Conservation (phyloP, 768 basidiomycete genomes). For the Cyclocybe cylindracea region DNA sequence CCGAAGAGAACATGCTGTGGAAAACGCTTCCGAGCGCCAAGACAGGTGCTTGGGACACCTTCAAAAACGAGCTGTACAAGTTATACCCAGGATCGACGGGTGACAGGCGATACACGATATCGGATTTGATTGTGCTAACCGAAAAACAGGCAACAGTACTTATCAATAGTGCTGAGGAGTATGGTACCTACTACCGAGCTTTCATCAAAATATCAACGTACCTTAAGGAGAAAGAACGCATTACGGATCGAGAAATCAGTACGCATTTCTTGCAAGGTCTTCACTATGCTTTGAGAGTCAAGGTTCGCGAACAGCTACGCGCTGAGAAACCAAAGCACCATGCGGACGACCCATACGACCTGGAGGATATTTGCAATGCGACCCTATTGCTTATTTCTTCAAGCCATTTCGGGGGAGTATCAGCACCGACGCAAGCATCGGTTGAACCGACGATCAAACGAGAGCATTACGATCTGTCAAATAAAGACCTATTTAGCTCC, state of each 20-base stretch:
- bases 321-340: conserved; percentile 9
- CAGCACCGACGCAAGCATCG: no score
- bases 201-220: neutral
- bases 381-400: conserved; percentile 7
- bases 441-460: no score
- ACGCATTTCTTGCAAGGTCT: conserved; percentile 1
- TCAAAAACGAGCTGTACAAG: conserved; percentile 4
- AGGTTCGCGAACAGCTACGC: conserved; percentile 6
- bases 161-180: conserved; percentile 4
- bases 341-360: conserved; percentile 4
- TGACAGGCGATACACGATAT: conserved; percentile 3
- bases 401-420: no score
- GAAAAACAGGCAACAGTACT: conserved; percentile 1
- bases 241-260: conserved; percentile 6
- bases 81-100: conserved; percentile 6
- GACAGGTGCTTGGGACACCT: conserved; percentile 2
- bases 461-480: no score
- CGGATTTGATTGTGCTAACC: conserved; percentile 1
- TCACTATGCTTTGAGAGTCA: neutral
- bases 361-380: conserved; percentile 2
- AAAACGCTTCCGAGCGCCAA: neutral
- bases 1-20: conserved; percentile 5
- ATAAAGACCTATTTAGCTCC: no score
- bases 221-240: conserved; percentile 2
- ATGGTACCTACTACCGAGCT: conserved; percentile 1